Evolutionary conservation across 257 asterid genomes (phyloP).

Genomic region (Solanum medicagineum): DNA sequence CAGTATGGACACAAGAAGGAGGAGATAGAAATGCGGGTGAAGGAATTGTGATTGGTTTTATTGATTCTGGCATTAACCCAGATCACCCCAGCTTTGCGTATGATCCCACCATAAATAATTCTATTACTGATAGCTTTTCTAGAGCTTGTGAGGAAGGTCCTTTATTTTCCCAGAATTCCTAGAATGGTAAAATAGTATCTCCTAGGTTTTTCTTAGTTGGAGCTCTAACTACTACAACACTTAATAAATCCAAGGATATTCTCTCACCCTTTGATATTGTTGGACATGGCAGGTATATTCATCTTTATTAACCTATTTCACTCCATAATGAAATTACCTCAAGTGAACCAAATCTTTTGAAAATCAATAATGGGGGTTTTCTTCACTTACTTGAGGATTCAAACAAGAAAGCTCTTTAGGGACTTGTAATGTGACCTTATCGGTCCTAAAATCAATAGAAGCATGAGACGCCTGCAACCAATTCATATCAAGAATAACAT

Average conservation of each 20-base stretch:
- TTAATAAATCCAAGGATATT: conserved; percentile 44
- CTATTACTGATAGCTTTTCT: conserved; percentile 28
- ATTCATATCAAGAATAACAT: too few species aligned
- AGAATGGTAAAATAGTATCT: conserved; percentile 73
- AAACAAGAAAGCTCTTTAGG: too few species aligned
- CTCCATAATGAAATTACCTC: too few species aligned
- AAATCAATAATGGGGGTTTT: too few species aligned
- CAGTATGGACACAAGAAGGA: conserved; percentile 63
- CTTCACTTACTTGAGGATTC: too few species aligned
- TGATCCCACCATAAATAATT: conserved; percentile 20
- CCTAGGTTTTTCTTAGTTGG: conserved; percentile 73
- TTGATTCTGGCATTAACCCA: conserved; percentile 76
- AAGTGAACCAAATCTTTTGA: too few species aligned
- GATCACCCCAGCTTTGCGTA: conserved; percentile 62
- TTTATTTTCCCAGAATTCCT: conserved; percentile 41
- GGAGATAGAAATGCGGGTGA: conserved; percentile 64
- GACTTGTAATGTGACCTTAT: too few species aligned
- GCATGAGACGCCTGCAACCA: too few species aligned
- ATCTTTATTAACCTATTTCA: background rate
- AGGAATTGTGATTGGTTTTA: conserved; percentile 77
- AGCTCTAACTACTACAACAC: conserved; percentile 43
- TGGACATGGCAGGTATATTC: conserved; percentile 82
- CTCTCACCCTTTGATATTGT: conserved; percentile 70
- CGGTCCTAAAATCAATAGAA: too few species aligned
- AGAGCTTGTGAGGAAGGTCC: conserved; percentile 73